Conservation (phyloP, 768 basidiomycete genomes). For the Lactarius akahatsu region DNA sequence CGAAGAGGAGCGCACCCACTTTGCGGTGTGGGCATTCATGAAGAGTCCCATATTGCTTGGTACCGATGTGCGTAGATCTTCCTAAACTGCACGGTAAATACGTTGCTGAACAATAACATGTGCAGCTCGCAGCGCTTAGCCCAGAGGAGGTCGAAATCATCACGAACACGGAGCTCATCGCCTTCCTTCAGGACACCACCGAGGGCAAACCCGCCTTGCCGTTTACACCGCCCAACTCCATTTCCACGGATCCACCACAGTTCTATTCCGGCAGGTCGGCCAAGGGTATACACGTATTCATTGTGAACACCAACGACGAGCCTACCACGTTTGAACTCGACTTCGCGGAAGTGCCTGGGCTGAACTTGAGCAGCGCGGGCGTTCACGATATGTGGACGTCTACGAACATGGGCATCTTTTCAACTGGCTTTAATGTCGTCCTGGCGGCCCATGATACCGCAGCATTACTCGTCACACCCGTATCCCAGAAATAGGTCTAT, state of each 20-base stretch:
- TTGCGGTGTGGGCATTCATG: slow-evolving; percentile 57
- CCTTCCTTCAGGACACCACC: slow-evolving; percentile 52
- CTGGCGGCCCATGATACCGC: slow-evolving; percentile 54
- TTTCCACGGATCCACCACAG: slow-evolving; percentile 48
- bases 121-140: slow-evolving; percentile 43
- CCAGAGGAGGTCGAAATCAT: slow-evolving; percentile 48
- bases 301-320: slow-evolving; percentile 47
- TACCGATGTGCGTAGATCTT: slow-evolving; percentile 35
- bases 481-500: neutral
- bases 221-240: slow-evolving; percentile 44
- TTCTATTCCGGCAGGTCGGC: slow-evolving; percentile 51
- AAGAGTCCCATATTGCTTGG: slow-evolving; percentile 57
- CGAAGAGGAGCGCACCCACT: slow-evolving; percentile 54
- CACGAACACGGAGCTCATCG: slow-evolving; percentile 51
- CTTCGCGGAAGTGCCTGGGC: slow-evolving; percentile 48
- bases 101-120: neutral
- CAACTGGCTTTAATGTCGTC: slow-evolving; percentile 40
- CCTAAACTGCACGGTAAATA: neutral
- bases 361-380: slow-evolving; percentile 36
- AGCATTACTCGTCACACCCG: slow-evolving; percentile 45
- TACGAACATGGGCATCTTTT: slow-evolving; percentile 44
- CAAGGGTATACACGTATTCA: slow-evolving; percentile 54
- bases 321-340: slow-evolving; percentile 46
- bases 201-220: slow-evolving; percentile 49
- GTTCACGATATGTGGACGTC: slow-evolving; percentile 59